Percentiles rank a stretch among this genome's conserved stretches.
Evolutionary conservation across 768 basidiomycete species (phyloP).

Genomic region (Trametes elegans): DNA sequence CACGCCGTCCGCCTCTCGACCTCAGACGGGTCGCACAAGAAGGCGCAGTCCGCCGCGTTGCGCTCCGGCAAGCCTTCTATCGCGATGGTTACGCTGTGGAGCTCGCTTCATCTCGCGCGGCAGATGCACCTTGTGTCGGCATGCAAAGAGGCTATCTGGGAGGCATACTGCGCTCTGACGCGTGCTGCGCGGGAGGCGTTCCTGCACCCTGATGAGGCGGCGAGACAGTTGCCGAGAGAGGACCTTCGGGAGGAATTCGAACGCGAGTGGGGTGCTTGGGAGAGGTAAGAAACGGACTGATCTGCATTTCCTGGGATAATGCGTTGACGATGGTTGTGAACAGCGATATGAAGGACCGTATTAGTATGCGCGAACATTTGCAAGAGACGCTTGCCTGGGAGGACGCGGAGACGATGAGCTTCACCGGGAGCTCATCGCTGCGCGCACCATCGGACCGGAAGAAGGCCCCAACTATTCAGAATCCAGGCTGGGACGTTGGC

Average conservation of each 20-base stretch:
- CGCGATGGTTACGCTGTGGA: constrained; percentile 42
- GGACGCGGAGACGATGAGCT: constrained; percentile 33
- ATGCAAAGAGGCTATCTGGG: constrained; percentile 72
- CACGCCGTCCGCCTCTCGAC: constrained; percentile 6
- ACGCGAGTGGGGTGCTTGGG: constrained; percentile 66
- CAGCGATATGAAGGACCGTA: constrained; percentile 78
- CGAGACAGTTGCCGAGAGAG: constrained; percentile 1
- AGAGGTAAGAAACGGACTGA: constrained; percentile 45
- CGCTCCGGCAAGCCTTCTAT: constrained; percentile 16
- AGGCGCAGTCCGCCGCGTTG: neutral
- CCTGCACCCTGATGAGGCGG: constrained; percentile 14
- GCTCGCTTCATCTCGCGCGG: constrained; percentile 65
- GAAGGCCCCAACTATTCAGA: constrained; percentile 3
- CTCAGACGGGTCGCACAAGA: neutral
- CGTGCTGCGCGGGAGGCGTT: constrained; percentile 24
- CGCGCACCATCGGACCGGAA: neutral
- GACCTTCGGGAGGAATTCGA: constrained; percentile 58
- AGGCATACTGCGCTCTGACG: constrained; percentile 53
- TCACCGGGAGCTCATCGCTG: neutral
- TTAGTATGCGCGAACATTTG: constrained; percentile 54
- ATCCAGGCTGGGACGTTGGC: constrained; percentile 21
- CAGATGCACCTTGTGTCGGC: constrained; percentile 53
- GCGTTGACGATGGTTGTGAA: neutral
- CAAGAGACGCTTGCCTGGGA: constrained; percentile 49
- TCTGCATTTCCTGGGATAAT: constrained; percentile 4